Evolutionary conservation across 352 stramenopile species (phyloP), one percentile per base, ranked within the genome.

Genomic region (Elongisporangium senticosum): DNA sequence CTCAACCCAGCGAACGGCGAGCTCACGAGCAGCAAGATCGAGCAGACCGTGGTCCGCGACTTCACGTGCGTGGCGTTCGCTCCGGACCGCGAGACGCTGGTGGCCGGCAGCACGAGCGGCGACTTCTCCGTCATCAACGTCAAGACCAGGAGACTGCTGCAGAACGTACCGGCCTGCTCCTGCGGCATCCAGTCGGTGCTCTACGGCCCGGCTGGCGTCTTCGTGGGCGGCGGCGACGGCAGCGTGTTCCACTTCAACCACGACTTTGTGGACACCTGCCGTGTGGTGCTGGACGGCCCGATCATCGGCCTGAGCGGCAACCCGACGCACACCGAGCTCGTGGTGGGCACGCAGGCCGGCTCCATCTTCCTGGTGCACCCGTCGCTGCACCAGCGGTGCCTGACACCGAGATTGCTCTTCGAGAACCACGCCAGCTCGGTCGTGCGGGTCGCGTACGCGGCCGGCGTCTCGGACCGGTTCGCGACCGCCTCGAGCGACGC

Each of bases 211-310:
- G 58, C 57, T 6, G 77, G 75, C 0, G 57, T 92, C 17, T 65
- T 96, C 8, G 65, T 95, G 13, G 89, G 89, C 4, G 91, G 90
- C 37, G 91, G 90, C 0, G 89, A 98, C 60, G 90, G 90, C 19
- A 93, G 72, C 19, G 61, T 98, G 24, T 60, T 95, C 20, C 66
- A 84, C 17, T 98, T 95, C 64, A 77, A 89, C 26, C 56, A 63
- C 7, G 64, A 89, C 28, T 92, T 80, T 53, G 74, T 92, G 21
- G 87, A 96, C 66, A 82, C 75, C 24, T 80, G 80, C 15, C 64
- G 87, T 47, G 72, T 83, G 4, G 64, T 64, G n/a, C 71, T 97
- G 10, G 75, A 93, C 52, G 89, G 83, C 7, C 68, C 81, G 0
- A 71, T 89, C 50, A 58, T 74, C 2, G 79, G 82, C 0, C 64